Evolutionary conservation across 1,139 yeast genomes (phyloP).

Genomic region (Wickerhamiella infanticola): DNA sequence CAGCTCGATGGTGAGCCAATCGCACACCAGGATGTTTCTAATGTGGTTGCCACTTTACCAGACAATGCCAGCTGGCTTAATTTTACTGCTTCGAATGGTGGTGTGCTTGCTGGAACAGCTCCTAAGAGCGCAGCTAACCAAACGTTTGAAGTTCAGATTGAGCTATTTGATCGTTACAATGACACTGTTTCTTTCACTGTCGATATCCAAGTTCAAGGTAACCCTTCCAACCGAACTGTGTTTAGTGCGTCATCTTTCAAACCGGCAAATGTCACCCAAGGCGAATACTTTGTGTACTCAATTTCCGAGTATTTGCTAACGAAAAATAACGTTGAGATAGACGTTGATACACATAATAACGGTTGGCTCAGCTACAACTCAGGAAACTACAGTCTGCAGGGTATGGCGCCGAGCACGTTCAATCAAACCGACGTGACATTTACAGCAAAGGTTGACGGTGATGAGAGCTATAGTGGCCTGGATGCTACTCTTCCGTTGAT

Average conservation of each 20-base stretch:
- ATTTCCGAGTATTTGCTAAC: slow-evolving; percentile 22
- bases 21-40: slow-evolving; percentile 36
- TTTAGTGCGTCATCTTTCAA: slow-evolving; percentile 21
- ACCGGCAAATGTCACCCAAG: slow-evolving; percentile 49
- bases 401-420: slow-evolving; percentile 50
- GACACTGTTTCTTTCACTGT: slow-evolving; percentile 49
- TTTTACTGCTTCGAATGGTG: slow-evolving; percentile 27
- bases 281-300: slow-evolving; percentile 37
- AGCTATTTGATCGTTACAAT: slow-evolving; percentile 45
- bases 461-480: neutral
- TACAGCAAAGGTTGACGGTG: slow-evolving; percentile 27
- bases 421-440: slow-evolving; percentile 35
- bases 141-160: slow-evolving; percentile 37
- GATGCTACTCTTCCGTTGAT: slow-evolving; percentile 34
- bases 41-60: slow-evolving; percentile 28
- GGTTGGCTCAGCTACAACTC: slow-evolving; percentile 53
- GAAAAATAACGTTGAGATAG: slow-evolving; percentile 31
- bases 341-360: slow-evolving; percentile 21
- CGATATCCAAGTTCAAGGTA: slow-evolving; percentile 28
- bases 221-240: slow-evolving; percentile 14
- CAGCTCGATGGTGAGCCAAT: slow-evolving; percentile 44
- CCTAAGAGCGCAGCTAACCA: slow-evolving; percentile 28
- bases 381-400: slow-evolving; percentile 50
- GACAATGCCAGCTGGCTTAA: slow-evolving; percentile 47
- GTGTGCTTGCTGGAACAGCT: slow-evolving; percentile 35